Conservation (phyloP, 805 yeast genomes). For the Torulaspora franciscae region DNA sequence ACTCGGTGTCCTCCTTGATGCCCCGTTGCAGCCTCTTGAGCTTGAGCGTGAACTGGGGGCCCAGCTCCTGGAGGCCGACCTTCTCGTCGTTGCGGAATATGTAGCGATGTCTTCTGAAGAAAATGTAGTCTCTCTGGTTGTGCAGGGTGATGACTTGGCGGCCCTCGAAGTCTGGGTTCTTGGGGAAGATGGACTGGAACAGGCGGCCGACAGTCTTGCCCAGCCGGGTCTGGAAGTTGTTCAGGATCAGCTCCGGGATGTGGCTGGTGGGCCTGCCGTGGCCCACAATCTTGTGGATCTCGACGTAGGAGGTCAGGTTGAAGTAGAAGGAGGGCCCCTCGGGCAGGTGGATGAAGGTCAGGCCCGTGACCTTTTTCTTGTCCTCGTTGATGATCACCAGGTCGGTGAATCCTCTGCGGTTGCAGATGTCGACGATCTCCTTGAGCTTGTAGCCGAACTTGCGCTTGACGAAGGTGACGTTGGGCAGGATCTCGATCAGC, state of each 20-base stretch:
- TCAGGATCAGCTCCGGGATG: conserved; percentile 84
- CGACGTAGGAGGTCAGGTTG: conserved; percentile 69
- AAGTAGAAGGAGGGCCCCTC: conserved; percentile 94
- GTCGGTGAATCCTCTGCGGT: conserved; percentile 82
- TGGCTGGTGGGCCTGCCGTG: conserved; percentile 91
- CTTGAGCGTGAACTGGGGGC: conserved; percentile 92
- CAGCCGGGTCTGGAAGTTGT: conserved; percentile 86
- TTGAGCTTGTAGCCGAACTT: conserved; percentile 77
- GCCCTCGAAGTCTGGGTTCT: conserved; percentile 88
- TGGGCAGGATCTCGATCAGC: conserved; percentile 78
- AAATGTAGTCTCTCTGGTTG: conserved; percentile 92
- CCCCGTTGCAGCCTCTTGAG: conserved; percentile 89
- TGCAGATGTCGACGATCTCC: conserved; percentile 79
- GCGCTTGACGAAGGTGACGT: conserved; percentile 80
- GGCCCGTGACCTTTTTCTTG: conserved; percentile 84
- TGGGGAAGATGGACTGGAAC: conserved; percentile 90
- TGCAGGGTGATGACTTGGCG: conserved; percentile 94
- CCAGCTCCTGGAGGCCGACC: conserved; percentile 92
- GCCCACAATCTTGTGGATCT: conserved; percentile 70
- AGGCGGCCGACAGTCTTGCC: conserved; percentile 91
- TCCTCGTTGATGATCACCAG: conserved; percentile 88
- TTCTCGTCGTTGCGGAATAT: conserved; percentile 82
- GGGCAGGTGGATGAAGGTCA: conserved; percentile 90
- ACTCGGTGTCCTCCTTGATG: conserved; percentile 82
- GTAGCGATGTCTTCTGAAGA: conserved; percentile 93